Base-by-base conservation (phyloP, 176 grass and related monocot species). In the maize (Zea mays) region DNA sequence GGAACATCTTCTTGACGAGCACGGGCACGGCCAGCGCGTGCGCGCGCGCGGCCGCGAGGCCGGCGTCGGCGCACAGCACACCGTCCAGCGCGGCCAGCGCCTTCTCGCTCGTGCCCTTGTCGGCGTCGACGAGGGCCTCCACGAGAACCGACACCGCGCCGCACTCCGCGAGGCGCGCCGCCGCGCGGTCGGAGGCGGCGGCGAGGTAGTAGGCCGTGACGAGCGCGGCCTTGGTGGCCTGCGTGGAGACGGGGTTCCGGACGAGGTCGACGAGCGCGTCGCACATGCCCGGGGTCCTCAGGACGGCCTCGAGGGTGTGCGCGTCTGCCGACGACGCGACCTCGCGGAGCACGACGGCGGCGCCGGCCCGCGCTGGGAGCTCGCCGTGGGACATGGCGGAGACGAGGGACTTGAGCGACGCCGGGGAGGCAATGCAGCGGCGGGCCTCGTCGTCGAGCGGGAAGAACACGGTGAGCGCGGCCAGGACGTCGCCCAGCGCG, bases 1-100 rank as follows among this genome's bases (percentile, higher is more conserved):
- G 86, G 54, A 97, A 82, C 88, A 97, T 91, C 86, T 97, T 97
- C 85, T 97, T 97, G 60, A 97, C 93, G 5, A 97, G 81, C 38
- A 97, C 88, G 0, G 93, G 93, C 60, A 97, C 90, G 38, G 51
- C 46, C 4, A 93, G 75, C 16, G 90, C 88, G 74, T 97, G 90
- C 6, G 67, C 77, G 20, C 66, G 76, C 21, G 80, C 88, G 19
- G 59, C 41, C 0, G 73, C 70, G 27, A 79, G 75, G 5, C 90
- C 93, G 5, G 84, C 87, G 49, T 50, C 80, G 37, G 52, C 67
- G 75, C 83, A 52, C 2, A 91, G 59, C 4, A 86, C 63, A 37
- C 81, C 81, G 69, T 97, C 90, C 33, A 97, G 69, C 42, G 82
- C 78, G 0, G 81, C 93, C 6, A 97, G 57, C 0, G 90, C 88